Evolutionary conservation across 805 yeast species (phyloP), one percentile per base, ranked within the genome.

Genomic region (Candida ficus): DNA sequence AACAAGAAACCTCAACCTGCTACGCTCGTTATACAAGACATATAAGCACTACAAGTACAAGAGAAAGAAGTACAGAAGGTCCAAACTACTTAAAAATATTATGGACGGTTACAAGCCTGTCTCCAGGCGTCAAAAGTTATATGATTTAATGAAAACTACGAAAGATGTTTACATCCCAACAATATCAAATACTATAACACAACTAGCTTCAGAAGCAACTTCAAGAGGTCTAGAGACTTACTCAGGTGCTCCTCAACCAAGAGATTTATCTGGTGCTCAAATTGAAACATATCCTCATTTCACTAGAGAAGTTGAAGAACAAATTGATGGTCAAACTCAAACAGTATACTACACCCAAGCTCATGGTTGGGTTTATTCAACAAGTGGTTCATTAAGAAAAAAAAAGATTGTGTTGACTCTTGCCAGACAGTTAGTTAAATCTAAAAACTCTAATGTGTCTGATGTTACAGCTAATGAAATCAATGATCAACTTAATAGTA

Each of bases 361-460:
- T 3, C 70, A 85, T 33, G 96, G 96, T 7, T 76, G 84, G 73
- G 70, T 76, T 10, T 71, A 54, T 39, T 69, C 84, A 31, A 87
- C 89, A 0, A 95, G 95, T 1, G 66, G 73, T 8, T 73, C 78
- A 68, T 73, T 75, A 23, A 67, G 95, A 31, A 87, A 83, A 53
- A 87, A 88, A 59, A 66, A 80, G 43, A 58, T 90, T 33, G 66
- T 90, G 25, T 58, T 83, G 18, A 71, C 88, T 1, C 61, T 88
- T 33, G 86, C 88, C 4, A 76, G 76, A 44, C 88, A 85, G 58
- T 64, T 84, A 37, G 73, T 80, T 0, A 75, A 77, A 37, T 35
- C 64, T 5, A 45, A 60, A 5, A 56, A 54, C 29, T 53, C 54
- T 11, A 25, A 44, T 1, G 41, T 41, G 1, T 33, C 52, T 3